Evolutionary conservation across 1,284 basidiomycete genomes (phyloP), one percentile per base, ranked within the genome.

Genomic region (Trichosporon sp.): DNA sequence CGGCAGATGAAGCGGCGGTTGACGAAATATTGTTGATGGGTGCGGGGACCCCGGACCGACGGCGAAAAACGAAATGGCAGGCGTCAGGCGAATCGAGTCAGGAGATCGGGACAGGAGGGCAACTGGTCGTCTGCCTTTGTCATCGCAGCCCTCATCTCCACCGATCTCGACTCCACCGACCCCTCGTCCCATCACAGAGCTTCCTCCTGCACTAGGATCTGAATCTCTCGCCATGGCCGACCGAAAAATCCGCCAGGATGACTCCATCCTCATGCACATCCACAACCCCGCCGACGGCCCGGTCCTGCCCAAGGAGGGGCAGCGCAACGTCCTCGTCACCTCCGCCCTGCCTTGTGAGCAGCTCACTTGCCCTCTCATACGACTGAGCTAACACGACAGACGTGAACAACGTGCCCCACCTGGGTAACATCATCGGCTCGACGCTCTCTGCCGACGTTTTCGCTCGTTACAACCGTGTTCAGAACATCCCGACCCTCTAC

Each of bases 401-500:
- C 81, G 98, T 97, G 83, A 99, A 99, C 84, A 99, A 99, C 80
- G 96, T 98, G 15, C 97, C 97, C 27, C 97, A 99, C 86, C 88
- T 99, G 89, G 96, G 96, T 62, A 99, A 99, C 83, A 97, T 99
- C 81, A 98, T 99, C 78, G 97, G 97, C 11, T 83, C 81, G 23
- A 81, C 80, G 8, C 87, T 98, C 47, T 96, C 94, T 76, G 95
- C 96, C 9, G 97, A 99, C 82, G 95, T 98, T 47, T 99, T 92
- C 83, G 95, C 95, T 74, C 88, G 96, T 87, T 98, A 86, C 78
- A 84, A 82, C 63, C 77, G 92, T 73, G 80, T 81, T 13, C 76
- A 84, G 65, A 87, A 87, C 76, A 76, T 84, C 63, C 85, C 84
- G 53, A 84, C 85, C 18, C 79, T 84, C 74, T 83, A 78, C 70